Conservation (phyloP, 257 asterid genomes). For the Nicotiana tabacum region DNA sequence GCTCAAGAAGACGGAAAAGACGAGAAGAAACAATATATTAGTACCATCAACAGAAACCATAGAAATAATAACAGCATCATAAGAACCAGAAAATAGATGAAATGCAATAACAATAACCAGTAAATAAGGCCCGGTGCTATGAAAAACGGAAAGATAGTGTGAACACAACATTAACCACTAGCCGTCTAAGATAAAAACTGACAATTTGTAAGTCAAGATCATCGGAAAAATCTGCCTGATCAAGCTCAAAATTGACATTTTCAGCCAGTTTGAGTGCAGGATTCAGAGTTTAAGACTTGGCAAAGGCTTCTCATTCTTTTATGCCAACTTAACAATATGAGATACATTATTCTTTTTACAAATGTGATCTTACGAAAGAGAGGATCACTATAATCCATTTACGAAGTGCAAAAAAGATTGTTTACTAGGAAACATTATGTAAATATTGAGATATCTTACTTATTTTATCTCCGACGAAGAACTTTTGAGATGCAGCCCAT, state of each 20-base stretch:
- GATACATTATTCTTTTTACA: neutral
- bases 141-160: no score
- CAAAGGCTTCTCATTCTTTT: neutral
- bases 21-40: no score
- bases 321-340: neutral
- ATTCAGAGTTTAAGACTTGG: neutral
- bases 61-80: no score
- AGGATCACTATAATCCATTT: neutral
- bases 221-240: neutral
- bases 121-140: no score
- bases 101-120: no score
- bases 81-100: no score
- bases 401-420: neutral
- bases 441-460: constrained; percentile 28
- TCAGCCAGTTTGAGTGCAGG: neutral
- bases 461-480: constrained; percentile 44
- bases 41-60: no score
- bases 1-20: no score
- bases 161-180: no score
- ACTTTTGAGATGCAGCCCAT: constrained; percentile 49
- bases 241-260: neutral
- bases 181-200: no score
- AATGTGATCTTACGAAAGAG: neutral
- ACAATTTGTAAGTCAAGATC: neutral
- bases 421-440: neutral